These are phyloP conservation scores for Stylonectria norvegica DNA, from an alignment of 2,329 filamentous ascomycete genomes.

Conservation along the genomic window DNA sequence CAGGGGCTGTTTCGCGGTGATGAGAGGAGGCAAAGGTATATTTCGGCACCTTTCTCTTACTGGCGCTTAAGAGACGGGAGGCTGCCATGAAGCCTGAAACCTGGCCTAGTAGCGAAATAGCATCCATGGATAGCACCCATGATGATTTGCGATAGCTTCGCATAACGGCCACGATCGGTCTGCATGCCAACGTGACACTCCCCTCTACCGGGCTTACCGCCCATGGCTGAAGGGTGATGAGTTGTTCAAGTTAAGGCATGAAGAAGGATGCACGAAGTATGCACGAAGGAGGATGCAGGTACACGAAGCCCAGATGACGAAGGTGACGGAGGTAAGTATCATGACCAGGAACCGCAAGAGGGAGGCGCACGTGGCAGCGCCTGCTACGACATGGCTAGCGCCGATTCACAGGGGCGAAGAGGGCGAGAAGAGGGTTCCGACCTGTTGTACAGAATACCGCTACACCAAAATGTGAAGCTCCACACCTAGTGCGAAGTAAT, in stretches of 20 bases:
- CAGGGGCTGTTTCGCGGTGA: too few relatives aligned
- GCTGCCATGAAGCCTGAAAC: too few relatives aligned
- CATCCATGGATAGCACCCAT: slow-evolving; percentile 17
- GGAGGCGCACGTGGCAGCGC: slow-evolving; percentile 9
- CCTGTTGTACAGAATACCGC: too few relatives aligned
- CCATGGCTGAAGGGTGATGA: not conserved
- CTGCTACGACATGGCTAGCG: slow-evolving; percentile 6
- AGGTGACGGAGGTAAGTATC: too few relatives aligned
- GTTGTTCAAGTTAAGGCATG: not conserved
- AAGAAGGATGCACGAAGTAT: not conserved
- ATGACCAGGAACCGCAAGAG: slow-evolving; percentile 9
- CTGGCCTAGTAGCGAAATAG: too few relatives aligned
- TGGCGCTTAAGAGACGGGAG: too few relatives aligned
- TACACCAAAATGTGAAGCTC: too few relatives aligned
- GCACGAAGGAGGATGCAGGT: slow-evolving; percentile 6
- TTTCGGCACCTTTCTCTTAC: too few relatives aligned
- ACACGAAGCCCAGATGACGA: too few relatives aligned
- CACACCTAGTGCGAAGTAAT: too few relatives aligned
- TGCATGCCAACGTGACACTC: slow-evolving; percentile 13
- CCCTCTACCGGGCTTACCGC: not conserved
- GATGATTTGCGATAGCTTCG: slow-evolving; percentile 7
- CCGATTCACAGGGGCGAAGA: slow-evolving; percentile 5
- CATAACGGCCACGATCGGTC: slow-evolving; percentile 16
- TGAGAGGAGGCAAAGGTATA: too few relatives aligned
- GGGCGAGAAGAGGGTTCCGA: not conserved